These are phyloP conservation scores for Pogostemon cablin DNA, from an alignment of 257 asterid genomes.

Conservation along the genomic window DNA sequence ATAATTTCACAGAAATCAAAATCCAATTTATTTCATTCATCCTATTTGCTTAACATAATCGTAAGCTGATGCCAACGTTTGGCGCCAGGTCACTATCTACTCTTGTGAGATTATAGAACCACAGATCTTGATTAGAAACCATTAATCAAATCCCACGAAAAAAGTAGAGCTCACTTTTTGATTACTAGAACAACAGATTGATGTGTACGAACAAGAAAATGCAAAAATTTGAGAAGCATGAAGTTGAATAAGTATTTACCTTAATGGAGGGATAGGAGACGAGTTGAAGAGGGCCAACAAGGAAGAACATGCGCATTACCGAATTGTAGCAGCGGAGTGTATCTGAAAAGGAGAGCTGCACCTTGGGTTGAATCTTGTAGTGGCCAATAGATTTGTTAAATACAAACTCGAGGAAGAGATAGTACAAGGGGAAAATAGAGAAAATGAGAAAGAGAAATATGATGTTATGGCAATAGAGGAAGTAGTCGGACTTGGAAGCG, in stretches of 20 bases:
- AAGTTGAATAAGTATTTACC: constrained; percentile 37
- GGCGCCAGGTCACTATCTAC: too few relatives aligned
- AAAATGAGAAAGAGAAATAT: constrained; percentile 76
- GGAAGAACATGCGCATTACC: constrained; percentile 86
- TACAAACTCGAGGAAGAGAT: constrained; percentile 61
- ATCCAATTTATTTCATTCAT: too few relatives aligned
- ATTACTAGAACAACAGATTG: too few relatives aligned
- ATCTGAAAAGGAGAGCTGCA: constrained; percentile 62
- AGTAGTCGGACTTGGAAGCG: constrained; percentile 84
- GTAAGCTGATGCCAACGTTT: too few relatives aligned
- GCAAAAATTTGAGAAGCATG: not conserved
- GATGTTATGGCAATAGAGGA: constrained; percentile 87
- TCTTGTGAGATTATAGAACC: too few relatives aligned
- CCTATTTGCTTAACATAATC: too few relatives aligned
- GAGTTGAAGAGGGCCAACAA: constrained; percentile 90
- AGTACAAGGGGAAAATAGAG: constrained; percentile 76
- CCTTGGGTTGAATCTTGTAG: constrained; percentile 86
- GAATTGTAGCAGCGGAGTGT: constrained; percentile 70
- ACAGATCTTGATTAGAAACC: too few relatives aligned
- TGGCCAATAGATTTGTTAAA: constrained; percentile 40
- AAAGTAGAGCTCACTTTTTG: not conserved
- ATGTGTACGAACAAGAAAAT: not conserved
- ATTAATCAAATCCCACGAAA: not conserved
- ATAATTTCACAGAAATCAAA: too few relatives aligned
- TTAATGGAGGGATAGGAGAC: constrained; percentile 79